phyloP scores from a whole-genome alignment of 352 stramenopile genomes.

The Phytopythium sindhum region DNA sequence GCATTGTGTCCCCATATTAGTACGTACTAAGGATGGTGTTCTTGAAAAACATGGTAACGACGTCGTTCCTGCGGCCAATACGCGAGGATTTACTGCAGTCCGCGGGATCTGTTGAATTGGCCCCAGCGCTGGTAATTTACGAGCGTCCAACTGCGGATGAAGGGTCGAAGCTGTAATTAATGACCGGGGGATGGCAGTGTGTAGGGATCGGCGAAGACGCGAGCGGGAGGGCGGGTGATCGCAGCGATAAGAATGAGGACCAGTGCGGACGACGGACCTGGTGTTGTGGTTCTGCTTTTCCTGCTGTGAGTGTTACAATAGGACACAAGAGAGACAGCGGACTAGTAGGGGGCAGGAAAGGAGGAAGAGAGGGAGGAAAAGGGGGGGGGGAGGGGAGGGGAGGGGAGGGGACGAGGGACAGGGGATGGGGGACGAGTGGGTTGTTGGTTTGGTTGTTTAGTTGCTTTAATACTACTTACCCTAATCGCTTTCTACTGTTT shows the following conservation, averaged over 20 bases:
- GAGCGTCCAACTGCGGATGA: not conserved
- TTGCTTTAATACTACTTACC: not conserved
- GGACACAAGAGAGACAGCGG: slow-evolving; percentile 1
- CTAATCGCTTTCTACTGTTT: not conserved
- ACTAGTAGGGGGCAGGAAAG: too few species aligned
- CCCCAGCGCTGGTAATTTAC: not conserved
- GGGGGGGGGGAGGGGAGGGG: too few species aligned
- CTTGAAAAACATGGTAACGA: slow-evolving; percentile 50
- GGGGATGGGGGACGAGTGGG: too few species aligned
- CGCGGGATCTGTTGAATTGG: not conserved
- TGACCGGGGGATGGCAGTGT: too few species aligned
- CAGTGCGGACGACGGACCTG: not conserved
- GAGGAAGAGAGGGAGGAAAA: too few species aligned
- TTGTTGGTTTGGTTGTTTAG: not conserved
- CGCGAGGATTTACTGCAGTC: too few species aligned
- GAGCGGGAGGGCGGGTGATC: not conserved
- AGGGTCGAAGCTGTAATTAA: not conserved
- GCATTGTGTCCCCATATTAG: not conserved
- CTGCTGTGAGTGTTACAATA: not conserved
- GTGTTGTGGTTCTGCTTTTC: not conserved
- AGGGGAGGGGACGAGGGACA: too few species aligned
- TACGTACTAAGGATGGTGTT: slow-evolving; percentile 74
- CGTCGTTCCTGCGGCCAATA: not conserved
- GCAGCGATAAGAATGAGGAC: not conserved
- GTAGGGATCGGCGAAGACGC: not conserved